Percentiles rank a stretch among this genome's conserved stretches.
phyloP scores from a whole-genome alignment of 2,329 filamentous ascomycete species.

The Fusarium liriodendri region DNA sequence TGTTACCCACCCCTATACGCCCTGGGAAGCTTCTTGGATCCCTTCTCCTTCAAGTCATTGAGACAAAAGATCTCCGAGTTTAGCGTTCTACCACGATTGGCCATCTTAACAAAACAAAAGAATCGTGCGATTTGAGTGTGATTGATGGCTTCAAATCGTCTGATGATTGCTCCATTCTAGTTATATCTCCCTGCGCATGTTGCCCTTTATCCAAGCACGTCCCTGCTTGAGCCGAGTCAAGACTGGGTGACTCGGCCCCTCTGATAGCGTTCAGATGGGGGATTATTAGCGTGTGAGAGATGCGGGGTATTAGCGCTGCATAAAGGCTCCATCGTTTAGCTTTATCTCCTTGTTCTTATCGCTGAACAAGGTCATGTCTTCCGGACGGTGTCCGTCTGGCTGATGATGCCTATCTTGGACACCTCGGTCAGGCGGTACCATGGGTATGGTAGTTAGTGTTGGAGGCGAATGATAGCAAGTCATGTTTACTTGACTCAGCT shows the following conservation, averaged over 20 bases:
- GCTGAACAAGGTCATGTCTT: neutral
- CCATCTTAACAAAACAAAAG: neutral
- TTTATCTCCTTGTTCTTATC: neutral
- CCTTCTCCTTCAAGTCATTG: conserved; percentile 7
- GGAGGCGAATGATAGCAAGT: neutral
- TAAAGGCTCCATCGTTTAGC: neutral
- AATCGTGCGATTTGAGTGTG: neutral
- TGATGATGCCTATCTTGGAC: neutral
- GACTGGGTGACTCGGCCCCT: neutral
- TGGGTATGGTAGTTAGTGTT: neutral
- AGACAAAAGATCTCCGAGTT: conserved; percentile 13
- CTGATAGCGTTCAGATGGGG: neutral
- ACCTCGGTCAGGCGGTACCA: neutral
- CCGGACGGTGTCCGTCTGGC: neutral
- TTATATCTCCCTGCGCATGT: neutral
- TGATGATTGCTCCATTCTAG: neutral
- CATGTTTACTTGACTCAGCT: neutral
- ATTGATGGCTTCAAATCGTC: neutral
- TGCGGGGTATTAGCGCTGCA: neutral
- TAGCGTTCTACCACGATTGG: conserved; percentile 4
- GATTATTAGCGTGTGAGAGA: neutral
- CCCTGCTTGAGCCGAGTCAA: neutral
- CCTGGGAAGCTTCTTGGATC: neutral
- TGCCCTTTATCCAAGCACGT: neutral
- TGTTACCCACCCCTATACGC: conserved; percentile 1